Evolutionary conservation across 2,329 filamentous ascomycete species (phyloP).

Genomic region (Exophiala sp.): DNA sequence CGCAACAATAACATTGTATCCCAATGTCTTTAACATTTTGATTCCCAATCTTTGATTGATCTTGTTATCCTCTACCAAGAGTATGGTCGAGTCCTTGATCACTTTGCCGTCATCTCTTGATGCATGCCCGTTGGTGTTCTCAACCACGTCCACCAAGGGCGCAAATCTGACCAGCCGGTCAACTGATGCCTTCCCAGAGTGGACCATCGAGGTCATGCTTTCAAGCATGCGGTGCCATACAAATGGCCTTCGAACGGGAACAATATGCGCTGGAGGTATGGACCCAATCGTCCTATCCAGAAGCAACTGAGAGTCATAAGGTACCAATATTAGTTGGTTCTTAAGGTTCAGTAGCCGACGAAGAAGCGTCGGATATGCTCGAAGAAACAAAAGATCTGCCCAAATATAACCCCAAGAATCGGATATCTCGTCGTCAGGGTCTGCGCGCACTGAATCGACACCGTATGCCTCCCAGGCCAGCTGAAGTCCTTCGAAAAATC

Average conservation of each 20-base stretch:
- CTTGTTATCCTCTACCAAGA: conserved; percentile 55
- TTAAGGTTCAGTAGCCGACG: conserved; percentile 22
- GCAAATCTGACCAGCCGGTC: conserved; percentile 30
- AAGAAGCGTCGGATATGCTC: conserved; percentile 21
- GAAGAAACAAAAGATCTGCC: conserved; percentile 27
- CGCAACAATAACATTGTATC: conserved; percentile 53
- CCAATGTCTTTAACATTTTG: conserved; percentile 61
- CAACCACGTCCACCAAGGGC: conserved; percentile 27
- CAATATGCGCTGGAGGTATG: conserved; percentile 25
- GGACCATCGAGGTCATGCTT: conserved; percentile 19
- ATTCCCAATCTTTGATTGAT: conserved; percentile 55
- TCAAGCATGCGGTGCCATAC: conserved; percentile 31
- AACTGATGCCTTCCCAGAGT: conserved; percentile 10
- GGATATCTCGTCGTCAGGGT: conserved; percentile 23
- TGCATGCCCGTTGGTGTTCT: conserved; percentile 9
- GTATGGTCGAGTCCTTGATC: conserved; percentile 49
- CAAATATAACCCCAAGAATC: conserved; percentile 30
- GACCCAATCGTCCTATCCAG: conserved; percentile 26
- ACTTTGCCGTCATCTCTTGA: conserved; percentile 15
- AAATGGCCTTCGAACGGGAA: conserved; percentile 29
- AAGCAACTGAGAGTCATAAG: conserved; percentile 28
- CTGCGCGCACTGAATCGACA: conserved; percentile 22
- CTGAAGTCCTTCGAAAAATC: conserved; percentile 26
- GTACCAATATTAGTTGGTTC: conserved; percentile 28
- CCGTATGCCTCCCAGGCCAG: conserved; percentile 29